Evolutionary conservation across 495 filamentous ascomycete species (phyloP).

Genomic region (Friedmanniomyces simplex): DNA sequence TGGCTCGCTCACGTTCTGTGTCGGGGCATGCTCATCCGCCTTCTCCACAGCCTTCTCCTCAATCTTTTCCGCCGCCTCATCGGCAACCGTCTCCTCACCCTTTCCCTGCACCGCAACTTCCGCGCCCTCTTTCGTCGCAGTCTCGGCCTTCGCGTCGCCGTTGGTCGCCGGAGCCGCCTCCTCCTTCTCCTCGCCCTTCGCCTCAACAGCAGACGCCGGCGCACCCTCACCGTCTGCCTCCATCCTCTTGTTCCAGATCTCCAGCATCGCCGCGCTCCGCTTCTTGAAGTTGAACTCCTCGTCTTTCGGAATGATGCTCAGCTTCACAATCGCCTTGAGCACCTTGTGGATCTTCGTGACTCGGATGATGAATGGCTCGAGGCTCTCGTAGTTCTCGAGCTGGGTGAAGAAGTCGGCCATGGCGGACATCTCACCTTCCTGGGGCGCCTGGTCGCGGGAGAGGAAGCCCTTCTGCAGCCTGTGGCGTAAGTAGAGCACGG

Average conservation of each 20-base stretch:
- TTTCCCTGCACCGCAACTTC: conserved; percentile 10
- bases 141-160: conserved; percentile 4
- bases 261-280: conserved; percentile 60
- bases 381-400: conserved; percentile 64
- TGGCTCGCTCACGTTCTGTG: background rate
- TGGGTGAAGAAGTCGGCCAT: conserved; percentile 75
- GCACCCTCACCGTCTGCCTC: conserved; percentile 37
- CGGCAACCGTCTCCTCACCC: conserved; percentile 9
- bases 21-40: background rate
- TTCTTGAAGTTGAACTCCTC: conserved; percentile 76
- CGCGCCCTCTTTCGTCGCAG: conserved; percentile 1
- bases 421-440: conserved; percentile 70
- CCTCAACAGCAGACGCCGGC: conserved; percentile 30
- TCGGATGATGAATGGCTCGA: conserved; percentile 77
- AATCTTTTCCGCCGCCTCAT: conserved; percentile 10
- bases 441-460: conserved; percentile 64
- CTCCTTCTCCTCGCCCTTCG: background rate
- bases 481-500: conserved; percentile 77
- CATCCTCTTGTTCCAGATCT: conserved; percentile 75
- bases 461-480: conserved; percentile 86
- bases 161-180: conserved; percentile 20
- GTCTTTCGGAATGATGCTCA: conserved; percentile 69
- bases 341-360: conserved; percentile 92
- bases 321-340: conserved; percentile 77
- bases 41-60: conserved; percentile 11